Evolutionary conservation across 305 asterid species (phyloP).

Genomic region (Lippia alba): DNA sequence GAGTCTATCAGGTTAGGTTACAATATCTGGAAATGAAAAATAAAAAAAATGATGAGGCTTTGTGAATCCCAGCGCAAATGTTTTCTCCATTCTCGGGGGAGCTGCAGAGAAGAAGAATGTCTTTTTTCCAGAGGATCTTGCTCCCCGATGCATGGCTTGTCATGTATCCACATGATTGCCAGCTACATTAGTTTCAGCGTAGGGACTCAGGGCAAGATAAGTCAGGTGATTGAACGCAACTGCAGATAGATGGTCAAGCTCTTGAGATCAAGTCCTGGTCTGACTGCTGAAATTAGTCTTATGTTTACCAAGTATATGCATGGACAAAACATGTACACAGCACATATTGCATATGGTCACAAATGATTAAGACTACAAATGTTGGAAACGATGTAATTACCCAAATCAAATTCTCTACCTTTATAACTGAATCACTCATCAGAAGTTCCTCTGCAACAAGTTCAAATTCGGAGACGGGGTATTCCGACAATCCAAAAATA

Average conservation of each 20-base stretch:
- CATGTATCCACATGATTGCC: too few species aligned
- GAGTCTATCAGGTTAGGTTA: too few species aligned
- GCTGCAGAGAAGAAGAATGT: too few species aligned
- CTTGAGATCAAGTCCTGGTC: neutral
- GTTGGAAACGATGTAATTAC: constrained; percentile 14
- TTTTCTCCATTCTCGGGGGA: too few species aligned
- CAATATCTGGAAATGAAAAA: neutral
- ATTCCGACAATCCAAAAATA: constrained; percentile 81
- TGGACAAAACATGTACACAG: constrained; percentile 8
- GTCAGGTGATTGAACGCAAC: too few species aligned
- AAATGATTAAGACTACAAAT: constrained; percentile 15
- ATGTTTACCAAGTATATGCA: neutral
- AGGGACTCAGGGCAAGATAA: too few species aligned
- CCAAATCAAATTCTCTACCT: constrained; percentile 54
- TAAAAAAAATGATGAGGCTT: too few species aligned
- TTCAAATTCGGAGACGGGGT: constrained; percentile 96
- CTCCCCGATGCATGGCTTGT: too few species aligned
- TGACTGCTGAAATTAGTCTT: too few species aligned
- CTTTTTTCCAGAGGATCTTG: too few species aligned
- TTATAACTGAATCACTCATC: constrained; percentile 87
- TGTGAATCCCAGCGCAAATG: too few species aligned
- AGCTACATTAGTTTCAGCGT: too few species aligned
- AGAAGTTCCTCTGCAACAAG: constrained; percentile 97
- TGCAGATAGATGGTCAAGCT: neutral
- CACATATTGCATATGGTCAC: constrained; percentile 14